Evolutionary conservation across 139 green algal species (phyloP), one percentile per base, ranked within the genome.

Genomic region (Chlamydomonas sphaeroides): DNA sequence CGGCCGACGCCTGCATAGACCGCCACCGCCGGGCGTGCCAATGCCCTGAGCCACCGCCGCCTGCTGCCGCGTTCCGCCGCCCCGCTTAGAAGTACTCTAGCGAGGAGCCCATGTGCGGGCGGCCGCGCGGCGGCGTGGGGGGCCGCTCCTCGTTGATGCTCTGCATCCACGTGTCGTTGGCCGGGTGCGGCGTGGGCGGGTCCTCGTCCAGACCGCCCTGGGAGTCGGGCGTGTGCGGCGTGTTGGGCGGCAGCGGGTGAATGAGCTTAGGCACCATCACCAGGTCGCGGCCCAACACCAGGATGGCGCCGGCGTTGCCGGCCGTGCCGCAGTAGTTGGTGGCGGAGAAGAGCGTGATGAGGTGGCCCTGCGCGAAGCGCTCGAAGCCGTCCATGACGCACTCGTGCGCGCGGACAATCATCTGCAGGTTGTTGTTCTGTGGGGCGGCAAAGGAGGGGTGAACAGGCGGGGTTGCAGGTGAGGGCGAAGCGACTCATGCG

Each of bases 341-440:
- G 41, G 97, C 97, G 49, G 90, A 96, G 91, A 99, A 99, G 6
- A 99, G 91, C 3, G 96, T 99, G 86, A 98, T 98, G 41, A 98
- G 92, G 85, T 98, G 95, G 68, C 95, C 95, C 80, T 98, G 93
- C 0, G 97, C 97, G 88, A 99, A 99, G 69, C 97, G 94, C 92
- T 99, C 97, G 86, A 99, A 99, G 77, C 97, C 97, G 80, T 99
- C 97, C 97, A 99, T 99, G 33, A 99, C 97, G 81, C 97, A 99
- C 95, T 99, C 97, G 90, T 99, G 97, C 56, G 97, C 97, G 26
- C 97, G 93, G 75, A 99, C 94, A 65, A 99, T 99, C 95, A 99
- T 98, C 88, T 99, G 97, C 86, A 99, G 89, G 71, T 91, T 87
- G 88, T 99, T 99, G 71, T 88, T 89, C 92, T 96, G 92, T 76